These are phyloP conservation scores for Corynespora cassiicola DNA, from an alignment of 2,329 filamentous ascomycete species.

Conservation along the genomic window DNA sequence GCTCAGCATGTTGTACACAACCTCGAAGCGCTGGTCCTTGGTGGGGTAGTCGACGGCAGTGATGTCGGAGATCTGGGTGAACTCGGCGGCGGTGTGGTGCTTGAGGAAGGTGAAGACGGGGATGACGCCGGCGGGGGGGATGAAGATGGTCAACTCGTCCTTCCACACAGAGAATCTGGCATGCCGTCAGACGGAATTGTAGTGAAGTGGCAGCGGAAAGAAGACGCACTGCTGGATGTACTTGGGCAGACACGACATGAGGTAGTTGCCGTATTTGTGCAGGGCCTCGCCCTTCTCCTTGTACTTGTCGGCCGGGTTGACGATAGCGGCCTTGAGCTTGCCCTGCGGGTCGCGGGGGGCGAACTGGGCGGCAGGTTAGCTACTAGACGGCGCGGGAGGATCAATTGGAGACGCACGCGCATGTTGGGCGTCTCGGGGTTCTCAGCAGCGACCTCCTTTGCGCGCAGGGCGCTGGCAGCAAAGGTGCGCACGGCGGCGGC, in stretches of 20 bases:
- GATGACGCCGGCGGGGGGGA: slow-evolving; percentile 84
- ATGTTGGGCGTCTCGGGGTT: slow-evolving; percentile 54
- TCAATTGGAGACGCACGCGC: slow-evolving; percentile 39
- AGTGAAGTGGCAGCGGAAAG: neutral
- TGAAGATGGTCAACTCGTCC: slow-evolving; percentile 95
- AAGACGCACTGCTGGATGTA: slow-evolving; percentile 83
- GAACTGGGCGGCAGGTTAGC: slow-evolving; percentile 42
- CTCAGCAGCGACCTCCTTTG: slow-evolving; percentile 53
- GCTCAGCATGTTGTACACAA: slow-evolving; percentile 96
- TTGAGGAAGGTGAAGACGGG: slow-evolving; percentile 95
- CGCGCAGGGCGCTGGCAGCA: slow-evolving; percentile 48
- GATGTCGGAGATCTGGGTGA: slow-evolving; percentile 89
- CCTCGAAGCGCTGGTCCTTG: slow-evolving; percentile 92
- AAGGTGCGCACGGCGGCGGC: slow-evolving; percentile 48
- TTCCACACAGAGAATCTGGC: slow-evolving; percentile 95
- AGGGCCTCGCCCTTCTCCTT: slow-evolving; percentile 83
- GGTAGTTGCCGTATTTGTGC: slow-evolving; percentile 94
- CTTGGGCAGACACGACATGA: slow-evolving; percentile 96
- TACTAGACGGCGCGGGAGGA: no score
- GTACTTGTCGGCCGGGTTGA: slow-evolving; percentile 95
- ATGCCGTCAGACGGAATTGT: neutral
- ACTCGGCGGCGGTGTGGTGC: slow-evolving; percentile 97
- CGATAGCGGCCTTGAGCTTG: slow-evolving; percentile 75
- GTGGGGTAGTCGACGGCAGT: slow-evolving; percentile 97
- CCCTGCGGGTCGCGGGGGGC: slow-evolving; percentile 50